Evolutionary conservation across 805 yeast genomes (phyloP), one percentile per base, ranked within the genome.

Genomic region (Spathaspora hagerdaliae): DNA sequence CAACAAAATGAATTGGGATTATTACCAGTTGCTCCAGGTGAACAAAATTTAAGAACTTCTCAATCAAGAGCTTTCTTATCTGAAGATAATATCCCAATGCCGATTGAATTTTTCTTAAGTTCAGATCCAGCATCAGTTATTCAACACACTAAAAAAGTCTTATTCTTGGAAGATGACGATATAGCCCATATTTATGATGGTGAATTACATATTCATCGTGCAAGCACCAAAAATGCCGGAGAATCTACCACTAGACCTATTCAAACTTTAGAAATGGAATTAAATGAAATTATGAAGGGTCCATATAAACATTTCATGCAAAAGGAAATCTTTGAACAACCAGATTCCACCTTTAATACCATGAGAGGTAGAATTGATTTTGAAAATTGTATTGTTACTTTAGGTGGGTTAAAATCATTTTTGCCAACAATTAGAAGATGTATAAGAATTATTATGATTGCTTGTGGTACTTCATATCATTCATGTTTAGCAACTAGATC

Each of bases 281-380:
- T 94, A 64, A 94, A 95, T 51, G 95, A 94, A 73, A 92, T 94
- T 64, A 94, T 94, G 98, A 92, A 90, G 75, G 99, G 99, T 59
- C 86, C 87, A 51, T 92, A 86, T 74, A 83, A 81, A 57, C 99
- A 94, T 72, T 94, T 92, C 69, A 94, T 94, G 99, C 95, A 90
- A 73, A 94, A 94, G 78, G 99, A 94, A 74, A 94, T 94, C 57
- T 89, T 86, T 62, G 99, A 94, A 71, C 99, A 94, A 73, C 99
- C 99, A 34, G 99, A 94, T 63, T 91, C 98, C 3, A 86, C 97
- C 42, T 86, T 91, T 66, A 94, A 94, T 75, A 94, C 99, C 42
- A 94, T 94, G 99, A 86, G 99, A 77, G 99, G 99, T 62, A 88
- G 99, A 76, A 77, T 94, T 51, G 98, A 94, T 69, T 94, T 94